Evolutionary conservation across 1,139 yeast genomes (phyloP), one percentile per base, ranked within the genome.

Genomic region (Hanseniaspora uvarum): DNA sequence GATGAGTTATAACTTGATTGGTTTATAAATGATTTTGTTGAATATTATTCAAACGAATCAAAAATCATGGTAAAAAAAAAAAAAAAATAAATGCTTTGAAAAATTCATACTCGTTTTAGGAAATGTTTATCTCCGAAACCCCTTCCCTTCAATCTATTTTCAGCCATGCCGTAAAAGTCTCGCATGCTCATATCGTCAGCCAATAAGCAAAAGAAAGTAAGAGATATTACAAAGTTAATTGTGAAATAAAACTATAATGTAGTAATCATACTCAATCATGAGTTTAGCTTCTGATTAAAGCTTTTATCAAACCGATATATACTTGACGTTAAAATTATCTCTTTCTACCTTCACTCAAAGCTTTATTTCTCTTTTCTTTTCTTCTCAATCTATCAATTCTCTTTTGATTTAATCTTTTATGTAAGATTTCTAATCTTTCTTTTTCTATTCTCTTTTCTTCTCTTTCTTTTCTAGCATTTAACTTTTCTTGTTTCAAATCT

Each of bases 291-390:
- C 34, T 31, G 14, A 3, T 31, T 31, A 31, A 7, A 31, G n/a
- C 14, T 31, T 31, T 31, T 31, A 12, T 14, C 34, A 11, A 31
- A 3, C 2, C 14, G 10, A 34, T 34, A 34, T 34, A 34, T 34
- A 34, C 18, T 6, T 16, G 19, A 16, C 18, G 5, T n/a, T n/a
- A 39, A n/a, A 10, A 36, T 59, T 62, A 50, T 50, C 28, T 50
- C 40, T 50, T 50, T 68, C 63, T 76, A 68, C 81, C 81, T 61
- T 84, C 92, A 65, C 80, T 83, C 66, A 84, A 77, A 60, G 83
- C 71, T 68, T 84, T 84, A 68, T 83, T 84, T 71, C 92, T 79
- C 80, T 83, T 84, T 66, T 84, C 94, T 67, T 80, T 81, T 73
- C 82, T 81, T 70, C 82, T 81, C 70, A 83, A 68, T 69, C 94